phyloP scores from a whole-genome alignment of 257 asterid species.

The Solanum neorickii region DNA sequence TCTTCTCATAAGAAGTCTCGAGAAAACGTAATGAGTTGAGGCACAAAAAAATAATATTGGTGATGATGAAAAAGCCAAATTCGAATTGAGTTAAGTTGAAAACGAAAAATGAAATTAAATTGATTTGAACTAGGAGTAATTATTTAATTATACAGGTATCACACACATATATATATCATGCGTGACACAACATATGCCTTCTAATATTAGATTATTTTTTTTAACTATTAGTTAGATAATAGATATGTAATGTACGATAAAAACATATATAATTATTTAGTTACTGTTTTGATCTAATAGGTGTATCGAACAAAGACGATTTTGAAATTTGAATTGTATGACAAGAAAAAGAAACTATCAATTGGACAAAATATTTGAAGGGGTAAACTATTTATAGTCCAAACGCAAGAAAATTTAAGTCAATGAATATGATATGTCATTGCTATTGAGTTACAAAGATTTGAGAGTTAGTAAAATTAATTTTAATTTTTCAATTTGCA shows the following conservation, averaged over 20 bases:
- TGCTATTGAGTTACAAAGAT: not conserved
- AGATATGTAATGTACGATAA: not conserved
- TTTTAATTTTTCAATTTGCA: not conserved
- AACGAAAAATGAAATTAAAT: not conserved
- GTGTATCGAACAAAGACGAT: not conserved
- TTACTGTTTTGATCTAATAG: not conserved
- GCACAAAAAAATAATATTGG: not conserved
- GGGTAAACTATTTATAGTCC: not conserved
- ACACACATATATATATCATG: not conserved
- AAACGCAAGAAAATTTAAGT: not conserved
- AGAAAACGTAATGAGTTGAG: not conserved
- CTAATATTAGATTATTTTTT: not conserved
- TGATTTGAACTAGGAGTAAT: not conserved
- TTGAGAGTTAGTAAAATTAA: not conserved
- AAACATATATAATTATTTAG: not conserved
- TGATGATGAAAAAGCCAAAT: not conserved
- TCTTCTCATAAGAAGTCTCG: not conserved
- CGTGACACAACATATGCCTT: not conserved
- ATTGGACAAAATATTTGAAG: not conserved
- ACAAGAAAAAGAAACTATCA: not conserved
- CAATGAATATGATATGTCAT: not conserved
- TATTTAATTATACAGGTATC: not conserved
- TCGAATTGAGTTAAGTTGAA: not conserved
- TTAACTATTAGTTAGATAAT: not conserved
- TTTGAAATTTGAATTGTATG: not conserved